phyloP scores from a whole-genome alignment of 345 rosid species.

The Clausena lansium region DNA sequence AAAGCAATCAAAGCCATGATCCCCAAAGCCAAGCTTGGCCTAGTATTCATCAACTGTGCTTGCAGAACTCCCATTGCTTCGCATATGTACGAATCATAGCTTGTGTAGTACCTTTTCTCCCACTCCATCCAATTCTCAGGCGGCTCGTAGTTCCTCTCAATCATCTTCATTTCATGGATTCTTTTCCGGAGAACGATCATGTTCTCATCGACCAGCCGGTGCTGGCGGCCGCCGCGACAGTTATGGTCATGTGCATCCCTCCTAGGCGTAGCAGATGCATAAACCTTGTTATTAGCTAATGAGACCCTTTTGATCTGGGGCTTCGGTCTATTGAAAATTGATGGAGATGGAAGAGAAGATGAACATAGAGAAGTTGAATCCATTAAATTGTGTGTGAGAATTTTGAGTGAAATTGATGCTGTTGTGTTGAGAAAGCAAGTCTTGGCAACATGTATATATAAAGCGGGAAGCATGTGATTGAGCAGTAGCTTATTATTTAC shows the following conservation, averaged over 20 bases:
- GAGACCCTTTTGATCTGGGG: not conserved
- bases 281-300: not conserved
- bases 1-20: conserved; percentile 38
- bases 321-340: not conserved
- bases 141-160: conserved; percentile 64
- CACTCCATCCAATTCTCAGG: conserved; percentile 68
- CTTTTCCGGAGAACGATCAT: conserved; percentile 62
- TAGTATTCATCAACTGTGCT: conserved; percentile 49
- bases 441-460: not conserved
- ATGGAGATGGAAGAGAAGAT: not conserved
- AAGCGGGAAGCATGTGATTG: not conserved
- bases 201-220: conserved; percentile 48
- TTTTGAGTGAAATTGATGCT: not conserved
- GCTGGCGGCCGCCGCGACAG: not conserved
- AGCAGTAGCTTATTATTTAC: not conserved
- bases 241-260: not conserved
- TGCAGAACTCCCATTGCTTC: conserved; percentile 49
- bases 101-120: conserved; percentile 56
- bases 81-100: conserved; percentile 52
- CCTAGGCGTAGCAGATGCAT: not conserved
- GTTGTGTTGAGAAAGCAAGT: not conserved
- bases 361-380: not conserved
- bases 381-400: not conserved
- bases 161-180: conserved; percentile 60
- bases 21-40: conserved; percentile 55